phyloP scores from a whole-genome alignment of 495 filamentous ascomycete species.

The Neurospora sp. region DNA sequence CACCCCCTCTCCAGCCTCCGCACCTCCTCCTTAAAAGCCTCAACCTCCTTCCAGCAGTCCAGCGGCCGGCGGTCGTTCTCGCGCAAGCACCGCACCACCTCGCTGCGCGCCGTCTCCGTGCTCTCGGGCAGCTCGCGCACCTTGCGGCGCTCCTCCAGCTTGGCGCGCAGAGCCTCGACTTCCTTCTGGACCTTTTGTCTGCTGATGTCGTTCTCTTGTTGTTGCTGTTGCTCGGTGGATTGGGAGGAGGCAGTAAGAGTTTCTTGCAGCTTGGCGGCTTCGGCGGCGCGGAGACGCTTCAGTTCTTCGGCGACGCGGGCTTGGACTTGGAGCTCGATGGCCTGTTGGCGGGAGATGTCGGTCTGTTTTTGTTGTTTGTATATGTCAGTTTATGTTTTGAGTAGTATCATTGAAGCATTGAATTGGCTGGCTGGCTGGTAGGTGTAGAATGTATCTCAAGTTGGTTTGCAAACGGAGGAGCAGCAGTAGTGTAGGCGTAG shows the following conservation, averaged over 20 bases:
- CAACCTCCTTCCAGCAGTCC: slow-evolving; percentile 94
- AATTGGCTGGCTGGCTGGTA: neutral
- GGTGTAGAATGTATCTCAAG: neutral
- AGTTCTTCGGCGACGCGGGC: slow-evolving; percentile 79
- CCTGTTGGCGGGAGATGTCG: slow-evolving; percentile 73
- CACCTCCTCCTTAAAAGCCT: slow-evolving; percentile 80
- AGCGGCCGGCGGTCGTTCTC: slow-evolving; percentile 81
- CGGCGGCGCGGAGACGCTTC: slow-evolving; percentile 52
- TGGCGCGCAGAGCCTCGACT: slow-evolving; percentile 54
- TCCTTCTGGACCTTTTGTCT: slow-evolving; percentile 25
- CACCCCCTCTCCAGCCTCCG: slow-evolving; percentile 73
- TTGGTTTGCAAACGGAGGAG: slow-evolving; percentile 1
- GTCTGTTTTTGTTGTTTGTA: slow-evolving; percentile 40
- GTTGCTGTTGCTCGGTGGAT: slow-evolving; percentile 5
- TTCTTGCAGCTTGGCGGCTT: slow-evolving; percentile 50
- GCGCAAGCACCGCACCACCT: slow-evolving; percentile 73
- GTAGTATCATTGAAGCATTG: neutral
- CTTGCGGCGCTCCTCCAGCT: slow-evolving; percentile 66
- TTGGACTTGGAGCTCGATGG: slow-evolving; percentile 82
- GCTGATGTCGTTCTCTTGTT: slow-evolving; percentile 9
- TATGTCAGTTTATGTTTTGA: neutral
- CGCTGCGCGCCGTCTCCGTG: slow-evolving; percentile 62
- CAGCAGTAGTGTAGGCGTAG: neutral
- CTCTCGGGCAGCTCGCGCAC: slow-evolving; percentile 49
- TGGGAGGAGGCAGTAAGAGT: slow-evolving; percentile 27